Evolutionary conservation across 2,329 filamentous ascomycete species (phyloP).

Genomic region (Leptographium flavum): DNA sequence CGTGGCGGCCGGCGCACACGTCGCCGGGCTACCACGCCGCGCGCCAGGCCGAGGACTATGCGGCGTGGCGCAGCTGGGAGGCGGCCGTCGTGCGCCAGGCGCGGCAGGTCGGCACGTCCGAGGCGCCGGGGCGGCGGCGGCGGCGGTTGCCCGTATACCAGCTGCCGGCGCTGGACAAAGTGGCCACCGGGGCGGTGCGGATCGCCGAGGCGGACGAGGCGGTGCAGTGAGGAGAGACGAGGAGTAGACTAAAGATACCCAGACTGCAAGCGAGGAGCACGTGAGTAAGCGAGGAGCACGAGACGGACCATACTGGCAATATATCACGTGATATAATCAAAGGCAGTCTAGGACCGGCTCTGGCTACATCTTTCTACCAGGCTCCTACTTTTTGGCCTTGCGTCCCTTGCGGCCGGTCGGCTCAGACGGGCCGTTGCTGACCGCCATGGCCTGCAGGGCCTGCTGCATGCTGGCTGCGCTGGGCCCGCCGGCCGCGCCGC

Average conservation of each 20-base stretch:
- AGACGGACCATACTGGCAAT: too few species aligned
- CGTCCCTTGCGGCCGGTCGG: conserved; percentile 8
- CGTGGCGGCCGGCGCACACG: conserved; percentile 50
- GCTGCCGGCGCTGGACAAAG: too few species aligned
- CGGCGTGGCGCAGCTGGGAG: conserved; percentile 45
- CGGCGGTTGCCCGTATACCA: conserved; percentile 11
- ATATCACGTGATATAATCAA: too few species aligned
- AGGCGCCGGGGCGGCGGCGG: conserved; percentile 4
- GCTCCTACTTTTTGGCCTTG: conserved; percentile 18
- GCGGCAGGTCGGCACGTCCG: conserved; percentile 19
- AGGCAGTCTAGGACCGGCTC: too few species aligned
- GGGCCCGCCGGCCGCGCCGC: conserved; percentile 9
- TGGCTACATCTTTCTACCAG: too few species aligned
- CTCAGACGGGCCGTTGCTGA: conserved; percentile 14
- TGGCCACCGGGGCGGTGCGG: too few species aligned
- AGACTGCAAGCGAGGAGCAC: too few species aligned
- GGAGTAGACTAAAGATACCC: too few species aligned
- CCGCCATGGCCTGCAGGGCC: conserved; percentile 8
- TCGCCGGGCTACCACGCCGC: conserved; percentile 55
- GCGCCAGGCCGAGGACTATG: conserved; percentile 50
- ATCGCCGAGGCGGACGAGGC: too few species aligned
- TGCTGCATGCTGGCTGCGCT: conserved; percentile 3
- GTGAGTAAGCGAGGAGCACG: too few species aligned
- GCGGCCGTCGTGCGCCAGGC: conserved; percentile 39
- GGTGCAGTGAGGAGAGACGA: too few species aligned